A percentile compares a stretch with the other conserved stretches of the same genome.
These are phyloP conservation scores for Cercophora scortea DNA, from an alignment of 495 filamentous ascomycete genomes.

Conservation along the genomic window DNA sequence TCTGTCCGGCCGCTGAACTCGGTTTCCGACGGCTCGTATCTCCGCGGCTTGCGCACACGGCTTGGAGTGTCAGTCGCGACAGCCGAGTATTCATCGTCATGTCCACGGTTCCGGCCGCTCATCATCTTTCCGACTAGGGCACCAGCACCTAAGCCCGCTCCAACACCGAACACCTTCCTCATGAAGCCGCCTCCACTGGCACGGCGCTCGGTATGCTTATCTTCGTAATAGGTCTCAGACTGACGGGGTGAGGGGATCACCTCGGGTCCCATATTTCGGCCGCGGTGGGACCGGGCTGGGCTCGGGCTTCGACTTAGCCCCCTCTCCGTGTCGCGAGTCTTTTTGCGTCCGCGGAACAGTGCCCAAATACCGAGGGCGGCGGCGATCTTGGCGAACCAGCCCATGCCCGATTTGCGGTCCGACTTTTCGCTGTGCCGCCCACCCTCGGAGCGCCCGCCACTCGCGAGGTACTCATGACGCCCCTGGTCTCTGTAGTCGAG, in stretches of 20 bases:
- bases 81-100: conserved; percentile 52
- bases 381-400: conserved; percentile 40
- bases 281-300: conserved; percentile 19
- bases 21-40: conserved; percentile 35
- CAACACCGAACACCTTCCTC: conserved; percentile 57
- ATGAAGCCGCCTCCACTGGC: conserved; percentile 46
- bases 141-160: conserved; percentile 58
- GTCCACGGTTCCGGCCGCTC: conserved; percentile 49
- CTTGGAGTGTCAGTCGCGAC: conserved; percentile 46
- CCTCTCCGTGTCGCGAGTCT: conserved; percentile 21
- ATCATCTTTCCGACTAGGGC: conserved; percentile 57
- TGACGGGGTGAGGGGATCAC: conserved; percentile 40
- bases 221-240: conserved; percentile 49
- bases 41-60: conserved; percentile 27
- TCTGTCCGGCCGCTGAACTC: conserved; percentile 32
- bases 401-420: conserved; percentile 35
- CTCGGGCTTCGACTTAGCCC: conserved; percentile 27
- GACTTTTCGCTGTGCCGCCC: conserved; percentile 16
- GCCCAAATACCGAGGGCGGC: conserved; percentile 56
- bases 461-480: conserved; percentile 24
- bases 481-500: conserved; percentile 57
- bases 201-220: conserved; percentile 47
- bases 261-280: conserved; percentile 29
- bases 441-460: conserved; percentile 21
- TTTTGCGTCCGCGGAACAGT: conserved; percentile 40